These are phyloP conservation scores for Mortierella sp. DNA, from an alignment of 371 early-diverging fungal species.

Conservation along the genomic window DNA sequence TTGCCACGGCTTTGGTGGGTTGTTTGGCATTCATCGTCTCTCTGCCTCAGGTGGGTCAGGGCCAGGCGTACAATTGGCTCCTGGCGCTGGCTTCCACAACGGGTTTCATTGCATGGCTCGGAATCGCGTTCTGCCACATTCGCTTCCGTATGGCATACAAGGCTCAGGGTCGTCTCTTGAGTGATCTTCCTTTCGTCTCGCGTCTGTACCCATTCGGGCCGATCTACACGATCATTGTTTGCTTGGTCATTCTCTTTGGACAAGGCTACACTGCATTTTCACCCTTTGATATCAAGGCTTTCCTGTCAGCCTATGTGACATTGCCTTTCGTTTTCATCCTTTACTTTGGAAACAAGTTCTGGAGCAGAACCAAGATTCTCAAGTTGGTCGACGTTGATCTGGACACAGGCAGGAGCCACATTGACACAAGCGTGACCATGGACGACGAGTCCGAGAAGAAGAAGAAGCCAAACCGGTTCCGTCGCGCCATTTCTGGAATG, in stretches of 20 bases:
- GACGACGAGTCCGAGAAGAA: no score
- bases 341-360: conserved; percentile 66
- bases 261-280: conserved; percentile 67
- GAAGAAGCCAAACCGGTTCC: no score
- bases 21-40: conserved; percentile 68
- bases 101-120: conserved; percentile 84
- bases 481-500: no score
- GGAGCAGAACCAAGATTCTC: conserved; percentile 61
- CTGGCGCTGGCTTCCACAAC: conserved; percentile 76
- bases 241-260: conserved; percentile 68
- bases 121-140: conserved; percentile 80
- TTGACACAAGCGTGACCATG: no score
- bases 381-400: conserved; percentile 68
- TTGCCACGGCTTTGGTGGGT: conserved; percentile 59
- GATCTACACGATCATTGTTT: conserved; percentile 66
- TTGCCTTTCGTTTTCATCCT: conserved; percentile 52
- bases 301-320: conserved; percentile 55
- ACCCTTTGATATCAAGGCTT: conserved; percentile 36
- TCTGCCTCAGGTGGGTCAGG: conserved; percentile 53
- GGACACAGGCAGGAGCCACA: conserved; percentile 60
- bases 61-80: conserved; percentile 66
- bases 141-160: conserved; percentile 85
- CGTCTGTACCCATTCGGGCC: conserved; percentile 78
- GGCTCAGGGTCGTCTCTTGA: conserved; percentile 73
- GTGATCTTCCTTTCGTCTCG: conserved; percentile 79